Evolutionary conservation across 352 stramenopile genomes (phyloP), one percentile per base, ranked within the genome.

Genomic region (Phytophthora kernoviae): DNA sequence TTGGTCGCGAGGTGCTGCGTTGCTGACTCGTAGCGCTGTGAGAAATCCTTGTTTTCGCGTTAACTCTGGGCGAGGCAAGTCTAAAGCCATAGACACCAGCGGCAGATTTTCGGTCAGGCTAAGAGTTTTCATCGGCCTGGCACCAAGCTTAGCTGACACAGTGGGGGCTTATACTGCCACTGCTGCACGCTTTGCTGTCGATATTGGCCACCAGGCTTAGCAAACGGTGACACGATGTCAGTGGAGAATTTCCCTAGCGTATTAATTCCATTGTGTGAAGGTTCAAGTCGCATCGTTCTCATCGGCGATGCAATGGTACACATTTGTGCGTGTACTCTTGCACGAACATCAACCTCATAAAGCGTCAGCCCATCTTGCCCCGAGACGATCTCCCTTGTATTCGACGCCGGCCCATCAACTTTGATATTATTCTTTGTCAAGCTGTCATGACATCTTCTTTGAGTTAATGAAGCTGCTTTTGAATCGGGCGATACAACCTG

Each of bases 21-120:
- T 54, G 21, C 11, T 62, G 21, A 51, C 21, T 1, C 57, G 43
- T 24, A 70, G 24, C 6, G 57, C 39, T 30, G 37, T 47, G 1
- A 83, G 58, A 30, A 83, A 80, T 1, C 73, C 73, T 60, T 80
- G 73, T 30, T 80, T 83, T 41, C 64, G 45, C 21, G 69, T 59
- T 20, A 66, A 37, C 8, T 46, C 64, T 40, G 59, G 46, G 14
- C 47, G 59, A 17, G 32, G 27, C 12, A 32, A 34, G 15, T 36
- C 40, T 4, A 37, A 45, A 30, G 15, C 2, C 3, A 15, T 27
- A 26, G 26, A 36, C 40, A 14, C 1, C 14, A 26, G 43, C 34
- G 40, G 17, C 14, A 42, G 26, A 17, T 69, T 60, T 39, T n/a
- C 4, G 15, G 41, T 46, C 33, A 32, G 41, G 12, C 30, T 33